phyloP scores from a whole-genome alignment of 2,329 filamentous ascomycete genomes.

The Alternaria atra region DNA sequence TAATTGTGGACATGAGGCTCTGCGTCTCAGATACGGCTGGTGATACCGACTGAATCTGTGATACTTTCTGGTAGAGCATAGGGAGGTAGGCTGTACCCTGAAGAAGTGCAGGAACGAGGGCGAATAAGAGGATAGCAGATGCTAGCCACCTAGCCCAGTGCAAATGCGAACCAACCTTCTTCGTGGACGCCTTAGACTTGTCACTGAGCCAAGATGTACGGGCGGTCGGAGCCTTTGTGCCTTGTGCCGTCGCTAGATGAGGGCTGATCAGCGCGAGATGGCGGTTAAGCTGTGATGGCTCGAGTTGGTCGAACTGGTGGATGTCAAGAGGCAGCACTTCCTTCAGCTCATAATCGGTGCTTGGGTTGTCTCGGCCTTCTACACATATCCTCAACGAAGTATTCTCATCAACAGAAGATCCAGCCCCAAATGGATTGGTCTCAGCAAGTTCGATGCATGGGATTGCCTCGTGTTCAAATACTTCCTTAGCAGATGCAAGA shows the following conservation, averaged over 20 bases:
- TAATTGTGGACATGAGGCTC: slow-evolving; percentile 10
- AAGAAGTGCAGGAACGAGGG: slow-evolving; percentile 27
- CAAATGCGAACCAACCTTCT: slow-evolving; percentile 12
- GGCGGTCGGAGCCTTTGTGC: slow-evolving; percentile 5
- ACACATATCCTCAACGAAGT: slow-evolving; percentile 42
- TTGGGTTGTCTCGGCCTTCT: slow-evolving; percentile 37
- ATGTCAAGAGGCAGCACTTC: slow-evolving; percentile 47
- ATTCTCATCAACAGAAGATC: slow-evolving; percentile 28
- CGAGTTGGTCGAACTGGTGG: slow-evolving; percentile 44
- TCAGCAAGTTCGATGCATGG: slow-evolving; percentile 45
- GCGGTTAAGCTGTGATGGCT: slow-evolving; percentile 50
- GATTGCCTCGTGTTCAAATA: slow-evolving; percentile 34
- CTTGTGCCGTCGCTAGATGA: slow-evolving; percentile 21
- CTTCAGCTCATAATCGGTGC: slow-evolving; percentile 35
- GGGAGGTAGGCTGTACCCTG: slow-evolving; percentile 24
- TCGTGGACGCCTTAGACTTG: slow-evolving; percentile 14
- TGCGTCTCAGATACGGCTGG: slow-evolving; percentile 7
- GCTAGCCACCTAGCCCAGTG: slow-evolving; percentile 13
- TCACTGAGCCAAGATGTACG: slow-evolving; percentile 9
- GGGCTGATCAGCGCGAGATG: slow-evolving; percentile 47
- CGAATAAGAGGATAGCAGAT: slow-evolving; percentile 26
- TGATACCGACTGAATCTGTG: slow-evolving; percentile 10
- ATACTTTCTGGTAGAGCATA: slow-evolving; percentile 18
- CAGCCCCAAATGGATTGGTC: slow-evolving; percentile 37
- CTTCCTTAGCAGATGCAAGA: slow-evolving; percentile 33